phyloP scores from a whole-genome alignment of 768 basidiomycete species.

The Strobilomyces confusus region DNA sequence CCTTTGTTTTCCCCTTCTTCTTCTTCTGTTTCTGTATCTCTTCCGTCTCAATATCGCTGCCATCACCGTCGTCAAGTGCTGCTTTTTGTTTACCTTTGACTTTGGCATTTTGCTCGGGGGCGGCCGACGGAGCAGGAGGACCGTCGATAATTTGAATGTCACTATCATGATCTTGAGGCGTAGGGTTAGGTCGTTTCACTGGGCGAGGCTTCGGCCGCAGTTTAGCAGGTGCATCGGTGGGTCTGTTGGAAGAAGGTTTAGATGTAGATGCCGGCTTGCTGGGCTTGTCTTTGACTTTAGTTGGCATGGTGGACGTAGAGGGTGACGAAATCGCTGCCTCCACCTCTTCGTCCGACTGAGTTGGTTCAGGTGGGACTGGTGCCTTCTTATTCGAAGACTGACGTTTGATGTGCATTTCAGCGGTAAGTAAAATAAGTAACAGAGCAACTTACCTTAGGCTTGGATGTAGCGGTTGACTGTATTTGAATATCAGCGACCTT shows the following conservation, averaged over 20 bases:
- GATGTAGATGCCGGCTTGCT: slow-evolving; percentile 10
- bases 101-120: slow-evolving; percentile 25
- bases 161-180: slow-evolving; percentile 23
- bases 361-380: slow-evolving; percentile 1
- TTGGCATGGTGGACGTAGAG: slow-evolving; percentile 11
- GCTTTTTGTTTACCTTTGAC: slow-evolving; percentile 40
- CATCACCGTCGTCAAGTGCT: slow-evolving; percentile 13
- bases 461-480: slow-evolving; percentile 38
- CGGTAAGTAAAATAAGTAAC: slow-evolving; percentile 12
- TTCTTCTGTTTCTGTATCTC: too few relatives aligned
- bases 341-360: slow-evolving; percentile 25
- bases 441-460: slow-evolving; percentile 21
- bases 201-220: slow-evolving; percentile 22
- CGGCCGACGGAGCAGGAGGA: slow-evolving; percentile 12
- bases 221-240: slow-evolving; percentile 18
- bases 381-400: slow-evolving; percentile 15
- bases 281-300: slow-evolving; percentile 16
- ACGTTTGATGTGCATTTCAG: not conserved
- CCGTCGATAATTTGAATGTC: slow-evolving; percentile 29
- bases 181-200: slow-evolving; percentile 14
- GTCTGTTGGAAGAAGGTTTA: slow-evolving; percentile 19
- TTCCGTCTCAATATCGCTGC: slow-evolving; percentile 15
- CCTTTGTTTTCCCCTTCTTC: too few relatives aligned
- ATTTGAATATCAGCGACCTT: slow-evolving; percentile 43
- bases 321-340: slow-evolving; percentile 12